These are phyloP conservation scores for Trichoderma polysporum DNA, from an alignment of 2,329 filamentous ascomycete species.

Conservation along the genomic window DNA sequence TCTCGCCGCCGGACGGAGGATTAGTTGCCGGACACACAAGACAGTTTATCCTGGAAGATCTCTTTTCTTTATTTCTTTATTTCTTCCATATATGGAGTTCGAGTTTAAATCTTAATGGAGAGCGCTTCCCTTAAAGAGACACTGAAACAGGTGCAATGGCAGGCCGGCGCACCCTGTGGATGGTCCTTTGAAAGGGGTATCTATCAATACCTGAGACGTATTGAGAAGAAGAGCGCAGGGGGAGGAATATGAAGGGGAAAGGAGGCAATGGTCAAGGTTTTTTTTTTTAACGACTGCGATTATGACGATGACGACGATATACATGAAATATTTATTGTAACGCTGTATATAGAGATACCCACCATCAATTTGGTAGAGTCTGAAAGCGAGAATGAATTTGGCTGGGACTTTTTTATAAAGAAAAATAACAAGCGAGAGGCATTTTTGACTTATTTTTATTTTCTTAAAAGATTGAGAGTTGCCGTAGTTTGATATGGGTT, in stretches of 20 bases:
- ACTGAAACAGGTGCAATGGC: background rate
- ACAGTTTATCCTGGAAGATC: background rate
- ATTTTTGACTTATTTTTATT: constrained; percentile 23
- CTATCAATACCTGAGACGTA: background rate
- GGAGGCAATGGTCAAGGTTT: background rate
- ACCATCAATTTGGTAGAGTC: constrained; percentile 24
- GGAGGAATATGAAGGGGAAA: background rate
- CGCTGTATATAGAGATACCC: constrained; percentile 37
- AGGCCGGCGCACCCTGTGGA: background rate
- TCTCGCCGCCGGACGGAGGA: constrained; percentile 30
- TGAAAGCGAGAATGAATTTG: constrained; percentile 29
- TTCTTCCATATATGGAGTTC: background rate
- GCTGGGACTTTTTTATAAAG: background rate
- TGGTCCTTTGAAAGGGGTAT: background rate
- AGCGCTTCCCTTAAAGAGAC: background rate
- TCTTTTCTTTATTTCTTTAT: background rate
- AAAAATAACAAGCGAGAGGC: constrained; percentile 28
- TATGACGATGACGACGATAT: constrained; percentile 22
- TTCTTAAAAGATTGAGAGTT: background rate
- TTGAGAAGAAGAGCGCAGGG: background rate
- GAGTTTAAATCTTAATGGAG: constrained; percentile 10
- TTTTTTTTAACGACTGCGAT: background rate
- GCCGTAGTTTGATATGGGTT: background rate
- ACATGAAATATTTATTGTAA: background rate
- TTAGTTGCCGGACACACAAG: constrained; percentile 21